These are phyloP conservation scores for Trichosanthes truncata DNA, from an alignment of 306 rosid genomes.

Conservation along the genomic window DNA sequence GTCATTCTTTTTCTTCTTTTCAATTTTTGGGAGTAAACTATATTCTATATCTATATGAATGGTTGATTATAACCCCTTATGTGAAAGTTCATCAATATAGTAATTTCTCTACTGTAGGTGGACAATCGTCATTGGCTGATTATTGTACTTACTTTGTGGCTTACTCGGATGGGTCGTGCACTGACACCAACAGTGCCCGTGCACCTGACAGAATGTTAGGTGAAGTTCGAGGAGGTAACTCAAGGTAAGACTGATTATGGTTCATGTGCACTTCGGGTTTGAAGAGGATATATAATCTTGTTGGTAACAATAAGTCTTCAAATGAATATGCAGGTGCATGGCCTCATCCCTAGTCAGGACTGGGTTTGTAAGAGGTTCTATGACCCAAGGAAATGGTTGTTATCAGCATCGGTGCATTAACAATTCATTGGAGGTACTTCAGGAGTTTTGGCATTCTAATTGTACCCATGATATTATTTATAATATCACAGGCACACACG, in stretches of 20 bases:
- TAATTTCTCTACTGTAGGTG: constrained; percentile 48
- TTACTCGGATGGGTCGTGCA: constrained; percentile 96
- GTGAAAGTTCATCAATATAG: constrained; percentile 8
- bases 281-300: not conserved
- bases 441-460: constrained; percentile 6
- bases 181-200: constrained; percentile 82
- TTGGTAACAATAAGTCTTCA: constrained; percentile 21
- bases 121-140: constrained; percentile 98
- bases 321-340: constrained; percentile 64
- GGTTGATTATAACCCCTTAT: not conserved
- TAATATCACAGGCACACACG: not conserved
- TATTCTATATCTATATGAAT: not conserved
- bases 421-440: constrained; percentile 64
- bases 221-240: constrained; percentile 88
- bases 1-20: not conserved
- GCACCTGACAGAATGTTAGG: constrained; percentile 98
- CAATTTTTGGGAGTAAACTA: not conserved
- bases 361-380: constrained; percentile 83
- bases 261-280: not conserved
- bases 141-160: constrained; percentile 97
- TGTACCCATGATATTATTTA: not conserved
- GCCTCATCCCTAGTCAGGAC: constrained; percentile 88
- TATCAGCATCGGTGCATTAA: constrained; percentile 84
- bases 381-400: constrained; percentile 93
- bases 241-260: constrained; percentile 44